Evolutionary conservation across 1,284 basidiomycete species (phyloP).

Genomic region (Moniliophthora roreri): DNA sequence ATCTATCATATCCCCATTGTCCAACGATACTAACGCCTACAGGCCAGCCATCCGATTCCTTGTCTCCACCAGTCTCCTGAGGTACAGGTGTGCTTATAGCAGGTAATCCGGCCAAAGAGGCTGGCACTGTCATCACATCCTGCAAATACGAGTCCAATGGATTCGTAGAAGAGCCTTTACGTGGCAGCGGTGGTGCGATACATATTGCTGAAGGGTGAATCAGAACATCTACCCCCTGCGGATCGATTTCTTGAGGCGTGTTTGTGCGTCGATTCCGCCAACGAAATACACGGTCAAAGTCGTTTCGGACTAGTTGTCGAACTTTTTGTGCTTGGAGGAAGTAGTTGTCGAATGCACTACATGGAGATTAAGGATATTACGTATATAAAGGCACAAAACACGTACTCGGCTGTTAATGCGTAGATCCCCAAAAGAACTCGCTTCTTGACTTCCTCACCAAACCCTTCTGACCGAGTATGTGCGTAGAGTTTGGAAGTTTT

Average conservation of each 20-base stretch:
- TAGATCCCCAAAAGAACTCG: constrained; percentile 93
- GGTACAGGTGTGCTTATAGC: constrained; percentile 73
- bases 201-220: constrained; percentile 84
- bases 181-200: constrained; percentile 65
- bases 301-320: constrained; percentile 67
- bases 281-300: constrained; percentile 75
- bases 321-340: constrained; percentile 90
- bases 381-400: constrained; percentile 4
- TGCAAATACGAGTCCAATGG: constrained; percentile 75
- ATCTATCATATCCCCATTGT: constrained; percentile 86
- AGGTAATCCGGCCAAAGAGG: constrained; percentile 87
- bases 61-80: constrained; percentile 19
- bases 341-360: constrained; percentile 93
- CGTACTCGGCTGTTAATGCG: constrained; percentile 88
- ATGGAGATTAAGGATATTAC: constrained; percentile 1
- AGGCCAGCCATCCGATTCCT: constrained; percentile 71
- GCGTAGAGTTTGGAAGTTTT: constrained; percentile 55
- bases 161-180: constrained; percentile 9
- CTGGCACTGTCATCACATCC: constrained; percentile 91
- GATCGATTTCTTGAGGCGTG: background rate
- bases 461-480: constrained; percentile 61
- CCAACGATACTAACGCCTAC: constrained; percentile 84
- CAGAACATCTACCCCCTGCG: constrained; percentile 71
- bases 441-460: constrained; percentile 86
- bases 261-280: constrained; percentile 41